These are phyloP conservation scores for Wickerhamomyces subpelliculosus DNA, from an alignment of 805 yeast genomes.

Conservation along the genomic window DNA sequence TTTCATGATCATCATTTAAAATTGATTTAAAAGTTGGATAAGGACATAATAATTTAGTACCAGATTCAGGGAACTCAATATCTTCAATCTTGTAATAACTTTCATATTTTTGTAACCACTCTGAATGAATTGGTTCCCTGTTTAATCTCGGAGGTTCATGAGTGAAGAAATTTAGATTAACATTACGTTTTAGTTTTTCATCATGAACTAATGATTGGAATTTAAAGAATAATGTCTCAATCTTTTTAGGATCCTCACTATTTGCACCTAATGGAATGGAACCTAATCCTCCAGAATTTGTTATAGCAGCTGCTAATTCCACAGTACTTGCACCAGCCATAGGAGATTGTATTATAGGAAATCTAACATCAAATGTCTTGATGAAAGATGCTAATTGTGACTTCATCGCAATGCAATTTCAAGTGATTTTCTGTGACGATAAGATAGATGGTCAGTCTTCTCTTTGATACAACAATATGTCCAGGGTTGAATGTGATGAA, in stretches of 20 bases:
- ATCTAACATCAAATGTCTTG: constrained; percentile 23
- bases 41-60: not conserved
- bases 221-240: constrained; percentile 7
- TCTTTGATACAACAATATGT: no score
- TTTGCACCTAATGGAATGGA: constrained; percentile 28
- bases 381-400: constrained; percentile 11
- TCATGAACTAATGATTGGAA: constrained; percentile 8
- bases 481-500: no score
- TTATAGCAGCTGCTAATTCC: constrained; percentile 35
- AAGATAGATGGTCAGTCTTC: no score
- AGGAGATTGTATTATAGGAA: constrained; percentile 49
- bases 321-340: constrained; percentile 52
- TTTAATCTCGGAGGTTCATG: constrained; percentile 26
- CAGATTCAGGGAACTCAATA: constrained; percentile 1
- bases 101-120: constrained; percentile 18
- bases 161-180: constrained; percentile 43
- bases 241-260: constrained; percentile 6
- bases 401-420: no score
- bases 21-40: constrained; percentile 14
- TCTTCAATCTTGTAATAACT: constrained; percentile 1
- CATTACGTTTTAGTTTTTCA: constrained; percentile 10
- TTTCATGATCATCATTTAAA: constrained; percentile 3
- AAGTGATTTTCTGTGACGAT: not conserved
- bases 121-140: constrained; percentile 8
- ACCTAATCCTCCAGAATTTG: constrained; percentile 43